These are phyloP conservation scores for Penicillium malachiteum DNA, from an alignment of 495 filamentous ascomycete species.

Conservation along the genomic window DNA sequence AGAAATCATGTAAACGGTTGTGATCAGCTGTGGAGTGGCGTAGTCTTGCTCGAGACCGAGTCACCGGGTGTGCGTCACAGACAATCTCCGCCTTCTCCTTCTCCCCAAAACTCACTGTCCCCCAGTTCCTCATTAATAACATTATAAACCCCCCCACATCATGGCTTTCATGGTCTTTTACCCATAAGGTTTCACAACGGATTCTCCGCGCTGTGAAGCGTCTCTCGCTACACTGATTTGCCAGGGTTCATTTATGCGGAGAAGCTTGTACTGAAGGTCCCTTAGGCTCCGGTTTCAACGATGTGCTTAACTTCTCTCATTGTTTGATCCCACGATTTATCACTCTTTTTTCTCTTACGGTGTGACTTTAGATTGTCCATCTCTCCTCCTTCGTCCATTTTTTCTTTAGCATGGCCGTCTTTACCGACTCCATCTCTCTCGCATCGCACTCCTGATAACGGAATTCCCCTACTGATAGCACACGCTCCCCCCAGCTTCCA, in stretches of 20 bases:
- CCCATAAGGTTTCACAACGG: constrained; percentile 26
- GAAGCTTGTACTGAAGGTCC: constrained; percentile 41
- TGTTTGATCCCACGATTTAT: constrained; percentile 8
- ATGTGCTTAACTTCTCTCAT: constrained; percentile 22
- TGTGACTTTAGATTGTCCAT: constrained; percentile 1
- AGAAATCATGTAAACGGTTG: background rate
- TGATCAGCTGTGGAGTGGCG: constrained; percentile 20
- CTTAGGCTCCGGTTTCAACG: constrained; percentile 23
- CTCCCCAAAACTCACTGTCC: constrained; percentile 10
- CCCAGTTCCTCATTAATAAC: constrained; percentile 4
- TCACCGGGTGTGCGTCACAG: constrained; percentile 36
- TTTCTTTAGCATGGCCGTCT: constrained; percentile 43
- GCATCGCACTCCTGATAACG: constrained; percentile 38
- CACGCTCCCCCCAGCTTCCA: constrained; percentile 11
- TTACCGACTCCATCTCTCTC: constrained; percentile 25
- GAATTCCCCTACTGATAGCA: constrained; percentile 27
- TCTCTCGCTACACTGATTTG: background rate
- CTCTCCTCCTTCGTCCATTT: constrained; percentile 8
- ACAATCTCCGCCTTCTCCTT: constrained; percentile 10
- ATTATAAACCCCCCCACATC: background rate
- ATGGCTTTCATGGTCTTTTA: constrained; percentile 7
- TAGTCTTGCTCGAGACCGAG: constrained; percentile 28
- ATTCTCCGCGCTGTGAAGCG: constrained; percentile 28
- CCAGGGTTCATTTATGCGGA: constrained; percentile 43
- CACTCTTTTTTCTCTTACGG: background rate